phyloP scores from a whole-genome alignment of 768 basidiomycete species.

The Lepiota subincarnata region DNA sequence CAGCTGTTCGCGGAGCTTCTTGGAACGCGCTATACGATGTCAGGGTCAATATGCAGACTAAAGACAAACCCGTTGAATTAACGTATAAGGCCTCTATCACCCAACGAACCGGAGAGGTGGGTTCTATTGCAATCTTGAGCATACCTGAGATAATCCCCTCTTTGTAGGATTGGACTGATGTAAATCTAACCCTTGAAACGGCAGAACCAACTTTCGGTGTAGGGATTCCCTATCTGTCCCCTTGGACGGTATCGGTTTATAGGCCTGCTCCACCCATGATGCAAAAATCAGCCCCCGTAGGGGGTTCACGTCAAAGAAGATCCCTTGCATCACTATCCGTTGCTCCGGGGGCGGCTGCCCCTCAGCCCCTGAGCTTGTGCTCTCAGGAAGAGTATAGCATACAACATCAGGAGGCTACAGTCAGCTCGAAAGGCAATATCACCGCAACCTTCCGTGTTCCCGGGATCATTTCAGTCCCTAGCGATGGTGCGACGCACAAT shows the following conservation, averaged over 20 bases:
- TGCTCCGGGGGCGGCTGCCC: neutral
- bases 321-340: neutral
- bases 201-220: conserved; percentile 38
- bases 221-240: conserved; percentile 29
- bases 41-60: conserved; percentile 36
- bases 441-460: conserved; percentile 39
- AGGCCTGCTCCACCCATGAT: conserved; percentile 1
- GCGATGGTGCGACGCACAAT: conserved; percentile 35
- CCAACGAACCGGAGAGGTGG: conserved; percentile 41
- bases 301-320: neutral
- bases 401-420: conserved; percentile 20
- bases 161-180: conserved; percentile 39
- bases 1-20: conserved; percentile 32
- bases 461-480: conserved; percentile 37
- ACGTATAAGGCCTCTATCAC: conserved; percentile 38
- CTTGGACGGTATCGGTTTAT: conserved; percentile 32
- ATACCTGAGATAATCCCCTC: neutral
- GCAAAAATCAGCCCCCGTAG: neutral
- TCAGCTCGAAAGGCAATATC: conserved; percentile 34
- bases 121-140: neutral
- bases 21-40: conserved; percentile 41
- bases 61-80: conserved; percentile 32
- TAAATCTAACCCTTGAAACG: conserved; percentile 40
- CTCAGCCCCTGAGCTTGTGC: neutral
- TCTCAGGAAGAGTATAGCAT: conserved; percentile 11